These are phyloP conservation scores for Dendrobium catenatum DNA, from an alignment of 106 monocot genomes.

Conservation along the genomic window DNA sequence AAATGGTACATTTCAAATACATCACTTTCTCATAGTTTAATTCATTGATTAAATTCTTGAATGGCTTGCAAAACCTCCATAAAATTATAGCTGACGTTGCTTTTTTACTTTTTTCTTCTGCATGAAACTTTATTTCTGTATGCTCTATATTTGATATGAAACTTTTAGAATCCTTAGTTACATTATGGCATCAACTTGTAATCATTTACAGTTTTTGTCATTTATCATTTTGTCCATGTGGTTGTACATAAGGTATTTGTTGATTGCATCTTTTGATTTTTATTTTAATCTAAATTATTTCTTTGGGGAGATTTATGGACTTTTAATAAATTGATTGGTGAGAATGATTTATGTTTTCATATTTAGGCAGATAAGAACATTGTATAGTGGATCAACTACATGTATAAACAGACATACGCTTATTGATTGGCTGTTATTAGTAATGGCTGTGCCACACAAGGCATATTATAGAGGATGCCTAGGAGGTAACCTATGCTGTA, in stretches of 20 bases:
- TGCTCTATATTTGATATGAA: not conserved
- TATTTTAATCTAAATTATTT: not conserved
- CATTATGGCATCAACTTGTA: not conserved
- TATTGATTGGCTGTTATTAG: no score
- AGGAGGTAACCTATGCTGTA: no score
- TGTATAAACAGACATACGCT: no score
- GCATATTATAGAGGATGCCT: no score
- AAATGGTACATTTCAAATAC: slow-evolving; percentile 29
- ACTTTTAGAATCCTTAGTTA: not conserved
- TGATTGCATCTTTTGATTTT: not conserved
- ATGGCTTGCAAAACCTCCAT: not conserved
- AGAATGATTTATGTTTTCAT: not conserved
- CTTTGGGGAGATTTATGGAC: not conserved
- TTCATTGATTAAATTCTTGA: not conserved
- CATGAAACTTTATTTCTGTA: not conserved
- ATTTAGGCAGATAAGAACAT: not conserved
- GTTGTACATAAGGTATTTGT: not conserved
- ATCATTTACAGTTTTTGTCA: not conserved
- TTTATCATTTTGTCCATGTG: not conserved
- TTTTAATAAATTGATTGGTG: not conserved
- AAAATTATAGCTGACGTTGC: not conserved
- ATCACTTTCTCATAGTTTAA: not conserved
- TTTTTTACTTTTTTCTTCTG: not conserved
- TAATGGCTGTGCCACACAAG: no score
- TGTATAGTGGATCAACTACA: not conserved